Evolutionary conservation across 768 basidiomycete genomes (phyloP).

Genomic region (Trametes cubensis): DNA sequence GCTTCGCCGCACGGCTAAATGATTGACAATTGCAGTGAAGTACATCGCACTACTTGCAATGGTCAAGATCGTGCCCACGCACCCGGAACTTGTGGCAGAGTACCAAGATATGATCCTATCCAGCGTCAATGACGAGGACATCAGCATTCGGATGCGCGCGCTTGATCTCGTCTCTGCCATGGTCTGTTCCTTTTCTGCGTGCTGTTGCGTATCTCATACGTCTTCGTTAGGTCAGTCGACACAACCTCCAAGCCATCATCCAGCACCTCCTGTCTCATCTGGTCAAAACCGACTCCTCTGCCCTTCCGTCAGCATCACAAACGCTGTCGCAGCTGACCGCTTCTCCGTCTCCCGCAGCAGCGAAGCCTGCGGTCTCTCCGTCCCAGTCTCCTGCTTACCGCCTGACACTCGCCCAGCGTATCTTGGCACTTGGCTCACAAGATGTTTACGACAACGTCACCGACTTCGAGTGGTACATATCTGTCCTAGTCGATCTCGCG

Average conservation of each 20-base stretch:
- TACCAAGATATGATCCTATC: slow-evolving; percentile 90
- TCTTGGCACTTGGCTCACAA: slow-evolving; percentile 84
- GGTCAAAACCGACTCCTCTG: slow-evolving; percentile 55
- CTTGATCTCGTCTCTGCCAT: slow-evolving; percentile 93
- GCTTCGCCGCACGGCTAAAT: neutral
- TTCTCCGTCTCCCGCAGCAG: slow-evolving; percentile 40
- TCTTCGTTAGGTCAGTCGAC: slow-evolving; percentile 67
- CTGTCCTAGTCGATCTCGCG: slow-evolving; percentile 88
- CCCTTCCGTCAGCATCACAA: slow-evolving; percentile 59
- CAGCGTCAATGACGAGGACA: slow-evolving; percentile 90
- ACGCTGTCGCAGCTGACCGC: slow-evolving; percentile 56
- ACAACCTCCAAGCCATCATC: slow-evolving; percentile 87
- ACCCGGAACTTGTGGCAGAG: slow-evolving; percentile 86
- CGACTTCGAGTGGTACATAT: slow-evolving; percentile 98
- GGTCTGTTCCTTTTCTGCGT: slow-evolving; percentile 48
- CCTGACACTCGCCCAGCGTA: slow-evolving; percentile 74
- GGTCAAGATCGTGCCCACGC: slow-evolving; percentile 92
- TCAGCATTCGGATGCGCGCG: slow-evolving; percentile 95
- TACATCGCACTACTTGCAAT: slow-evolving; percentile 95
- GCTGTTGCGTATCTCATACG: neutral
- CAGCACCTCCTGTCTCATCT: slow-evolving; percentile 90
- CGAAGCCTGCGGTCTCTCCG: slow-evolving; percentile 40
- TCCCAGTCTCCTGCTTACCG: slow-evolving; percentile 85
- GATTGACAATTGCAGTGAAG: slow-evolving; percentile 65
- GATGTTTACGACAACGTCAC: slow-evolving; percentile 84